phyloP scores from a whole-genome alignment of 2,329 filamentous ascomycete genomes.

The Pseudogymnoascus sp. region DNA sequence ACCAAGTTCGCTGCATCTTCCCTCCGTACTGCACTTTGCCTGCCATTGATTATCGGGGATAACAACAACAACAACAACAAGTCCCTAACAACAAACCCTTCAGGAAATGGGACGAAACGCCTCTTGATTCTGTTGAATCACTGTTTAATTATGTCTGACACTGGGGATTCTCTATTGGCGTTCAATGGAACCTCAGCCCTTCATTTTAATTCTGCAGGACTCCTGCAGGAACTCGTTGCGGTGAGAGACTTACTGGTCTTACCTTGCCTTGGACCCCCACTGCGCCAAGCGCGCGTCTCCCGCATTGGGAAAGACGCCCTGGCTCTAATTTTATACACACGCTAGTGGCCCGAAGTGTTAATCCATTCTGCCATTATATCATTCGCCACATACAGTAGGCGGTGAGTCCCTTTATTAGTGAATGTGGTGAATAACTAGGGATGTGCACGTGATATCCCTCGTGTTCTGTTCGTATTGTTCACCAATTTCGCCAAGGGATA shows the following conservation, averaged over 20 bases:
- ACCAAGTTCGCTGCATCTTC: background rate
- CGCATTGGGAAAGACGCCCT: background rate
- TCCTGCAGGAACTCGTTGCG: slow-evolving; percentile 2
- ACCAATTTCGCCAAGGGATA: background rate
- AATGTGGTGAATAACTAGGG: background rate
- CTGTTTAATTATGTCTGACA: slow-evolving; percentile 5
- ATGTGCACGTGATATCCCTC: background rate
- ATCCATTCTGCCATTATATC: background rate
- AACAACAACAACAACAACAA: background rate
- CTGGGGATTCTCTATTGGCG: background rate
- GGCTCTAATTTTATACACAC: slow-evolving; percentile 7
- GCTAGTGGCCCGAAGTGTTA: background rate
- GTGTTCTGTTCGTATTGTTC: background rate
- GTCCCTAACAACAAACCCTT: background rate
- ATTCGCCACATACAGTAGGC: background rate
- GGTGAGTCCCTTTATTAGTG: background rate
- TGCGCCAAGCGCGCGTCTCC: slow-evolving; percentile 2
- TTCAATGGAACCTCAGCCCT: background rate
- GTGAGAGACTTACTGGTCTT: background rate
- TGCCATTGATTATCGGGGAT: background rate
- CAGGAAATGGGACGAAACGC: background rate
- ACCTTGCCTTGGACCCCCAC: background rate
- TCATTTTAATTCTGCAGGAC: slow-evolving; percentile 6
- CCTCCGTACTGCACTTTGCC: background rate
- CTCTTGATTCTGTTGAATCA: background rate